Evolutionary conservation across 2,329 filamentous ascomycete species (phyloP).

Genomic region (Cytospora schulzeri): DNA sequence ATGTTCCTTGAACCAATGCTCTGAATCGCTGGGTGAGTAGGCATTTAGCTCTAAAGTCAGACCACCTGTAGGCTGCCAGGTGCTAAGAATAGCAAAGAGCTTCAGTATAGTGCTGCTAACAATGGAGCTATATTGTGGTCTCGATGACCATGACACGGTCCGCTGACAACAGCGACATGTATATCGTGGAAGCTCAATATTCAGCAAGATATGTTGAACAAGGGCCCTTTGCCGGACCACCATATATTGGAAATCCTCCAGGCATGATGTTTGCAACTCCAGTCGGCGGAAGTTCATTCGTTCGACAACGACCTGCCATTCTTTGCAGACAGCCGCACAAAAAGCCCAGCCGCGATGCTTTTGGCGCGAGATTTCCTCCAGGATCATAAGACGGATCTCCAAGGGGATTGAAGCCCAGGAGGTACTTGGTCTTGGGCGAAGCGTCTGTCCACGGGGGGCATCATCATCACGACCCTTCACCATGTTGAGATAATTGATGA

Average conservation of each 20-base stretch:
- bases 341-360: slow-evolving; percentile 38
- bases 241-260: slow-evolving; percentile 19
- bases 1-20: slow-evolving; percentile 39
- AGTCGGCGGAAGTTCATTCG: slow-evolving; percentile 29
- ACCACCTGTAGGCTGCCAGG: slow-evolving; percentile 24
- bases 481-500: neutral
- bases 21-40: slow-evolving; percentile 39
- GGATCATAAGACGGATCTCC: slow-evolving; percentile 40
- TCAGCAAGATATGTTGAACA: slow-evolving; percentile 21
- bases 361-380: slow-evolving; percentile 33
- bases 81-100: slow-evolving; percentile 36
- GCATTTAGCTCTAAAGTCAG: slow-evolving; percentile 40
- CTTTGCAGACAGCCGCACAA: slow-evolving; percentile 39
- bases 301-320: slow-evolving; percentile 39
- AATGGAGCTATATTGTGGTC: slow-evolving; percentile 22
- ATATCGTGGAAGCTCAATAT: slow-evolving; percentile 37
- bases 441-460: slow-evolving; percentile 7
- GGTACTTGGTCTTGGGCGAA: slow-evolving; percentile 6
- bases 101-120: slow-evolving; percentile 32
- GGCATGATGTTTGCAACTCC: neutral
- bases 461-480: neutral
- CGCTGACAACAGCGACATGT: slow-evolving; percentile 27
- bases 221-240: slow-evolving; percentile 17
- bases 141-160: slow-evolving; percentile 12
- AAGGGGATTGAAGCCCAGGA: slow-evolving; percentile 31